Evolutionary conservation across 768 basidiomycete species (phyloP), one percentile per base, ranked within the genome.

Genomic region (Tricholoma terreum): DNA sequence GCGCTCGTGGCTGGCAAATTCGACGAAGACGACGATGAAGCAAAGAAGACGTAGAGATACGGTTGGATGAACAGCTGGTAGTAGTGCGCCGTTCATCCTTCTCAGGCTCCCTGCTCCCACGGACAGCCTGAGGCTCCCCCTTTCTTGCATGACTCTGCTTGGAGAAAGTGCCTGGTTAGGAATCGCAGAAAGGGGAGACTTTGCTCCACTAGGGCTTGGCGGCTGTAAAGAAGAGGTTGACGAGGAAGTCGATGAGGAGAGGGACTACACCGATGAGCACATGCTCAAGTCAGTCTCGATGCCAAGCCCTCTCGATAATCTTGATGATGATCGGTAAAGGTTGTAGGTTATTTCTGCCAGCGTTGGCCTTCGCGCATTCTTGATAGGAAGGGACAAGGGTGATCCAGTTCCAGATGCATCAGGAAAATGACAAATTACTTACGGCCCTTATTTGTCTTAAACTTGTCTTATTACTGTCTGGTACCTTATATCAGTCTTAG

Each of bases 131-230:
- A 22, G 65, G 67, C 38, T 68, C 61, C 42, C 63, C n/a, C 3
- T 50, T 22, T 21, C 61, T 24, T 24, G 58, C 31, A 15, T 56
- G 24, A 31, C 2, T 33, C 60, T 43, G 17, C 24, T 49, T n/a
- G 38, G 27, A 56, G 57, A 54, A 4, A 63, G 60, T 14, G 55
- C 24, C 11, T 30, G 46, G 46, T n/a, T 31, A 17, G 65, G 85
- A 42, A 87, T 85, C 4, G 80, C 78, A n/a, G 82, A 80, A 2
- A 87, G 69, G 0, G 83, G 78, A 4, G 81, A 75, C 12, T 80
- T 71, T 1, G 75, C 76, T 52, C 73, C 68, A 69, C 72, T 65
- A 61, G 75, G 61, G 71, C 77, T 64, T 59, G 77, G 59, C 67
- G 69, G 50, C 65, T 79, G 58, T 11, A 80, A 69, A 2, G 78